Evolutionary conservation across 108 stramenopile species (phyloP), one percentile per base, ranked within the genome.

Genomic region (Epithemia pelagica): DNA sequence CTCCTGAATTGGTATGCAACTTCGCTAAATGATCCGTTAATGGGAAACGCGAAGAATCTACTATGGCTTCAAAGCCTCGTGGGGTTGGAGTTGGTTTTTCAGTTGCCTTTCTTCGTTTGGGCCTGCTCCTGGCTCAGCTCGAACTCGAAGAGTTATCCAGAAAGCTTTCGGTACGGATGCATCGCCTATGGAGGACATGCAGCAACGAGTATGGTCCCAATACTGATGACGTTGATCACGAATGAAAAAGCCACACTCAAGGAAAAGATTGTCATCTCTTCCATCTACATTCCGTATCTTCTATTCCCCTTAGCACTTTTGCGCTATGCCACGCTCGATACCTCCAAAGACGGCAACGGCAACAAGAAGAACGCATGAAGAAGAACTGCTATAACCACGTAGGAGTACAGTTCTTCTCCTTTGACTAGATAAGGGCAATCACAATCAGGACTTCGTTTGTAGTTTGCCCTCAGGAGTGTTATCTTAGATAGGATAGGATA

Each of bases 41-140:
- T 88, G 87, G 32, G 30, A 25, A 62, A 61, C n/a, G 28, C 61
- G 58, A 28, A 64, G 74, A 59, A 81, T 77, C 21, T 58, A 29
- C 21, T 75, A 25, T 85, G 87, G 87, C 87, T 91, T 61, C 61
- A 62, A 2, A 73, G 84, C 30, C 22, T 92, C 20, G 68, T 92
- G 1, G 60, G 58, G 21, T 61, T 80, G 28, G 91, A 92, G 61
- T 54, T 88, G 5, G 23, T 86, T 18, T 78, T 89, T 29, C 91
- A 93, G 58, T 57, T 89, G 22, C 91, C 91, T 10, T 93, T 85
- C 74, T 93, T 93, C 64, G 70, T 84, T 23, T 29, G 74, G 31
- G 91, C 88, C 0, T 68, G 79, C 15, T 71, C 81, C 64, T 66
- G 58, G n/a, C 22, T 92, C 29, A 54, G 64, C 26, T 10, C 37